These are phyloP conservation scores for Asterophora lycoperdoides DNA, from an alignment of 768 basidiomycete species.

Conservation along the genomic window DNA sequence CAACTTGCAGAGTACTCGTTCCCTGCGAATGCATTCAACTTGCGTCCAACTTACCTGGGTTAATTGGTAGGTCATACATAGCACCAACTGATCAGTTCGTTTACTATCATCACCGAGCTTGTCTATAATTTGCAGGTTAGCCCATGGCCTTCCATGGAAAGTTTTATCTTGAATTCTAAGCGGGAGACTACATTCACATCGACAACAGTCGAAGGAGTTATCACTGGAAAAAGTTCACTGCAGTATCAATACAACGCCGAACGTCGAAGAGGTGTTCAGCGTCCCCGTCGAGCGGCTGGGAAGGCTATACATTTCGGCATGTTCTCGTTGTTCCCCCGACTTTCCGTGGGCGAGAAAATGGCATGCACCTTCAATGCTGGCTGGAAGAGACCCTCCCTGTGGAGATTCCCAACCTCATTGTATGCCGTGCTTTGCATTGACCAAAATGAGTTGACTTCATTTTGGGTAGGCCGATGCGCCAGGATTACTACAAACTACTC, in stretches of 20 bases:
- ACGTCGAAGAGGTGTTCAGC: constrained; percentile 47
- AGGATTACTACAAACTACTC: constrained; percentile 31
- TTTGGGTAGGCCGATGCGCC: constrained; percentile 26
- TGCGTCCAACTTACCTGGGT: constrained; percentile 27
- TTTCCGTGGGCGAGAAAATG: constrained; percentile 52
- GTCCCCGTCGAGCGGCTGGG: constrained; percentile 44
- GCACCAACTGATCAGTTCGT: background rate
- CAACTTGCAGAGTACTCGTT: constrained; percentile 11
- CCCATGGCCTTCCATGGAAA: constrained; percentile 20
- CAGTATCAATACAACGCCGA: constrained; percentile 36
- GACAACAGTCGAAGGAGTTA: constrained; percentile 24
- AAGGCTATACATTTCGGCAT: constrained; percentile 48
- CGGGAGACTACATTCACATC: constrained; percentile 37
- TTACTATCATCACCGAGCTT: too few relatives aligned
- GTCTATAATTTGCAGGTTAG: background rate
- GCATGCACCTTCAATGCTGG: constrained; percentile 54
- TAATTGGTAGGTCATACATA: constrained; percentile 29
- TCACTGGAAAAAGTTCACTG: constrained; percentile 49
- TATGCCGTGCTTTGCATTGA: too few relatives aligned
- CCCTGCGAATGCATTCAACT: constrained; percentile 26
- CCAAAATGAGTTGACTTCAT: too few relatives aligned
- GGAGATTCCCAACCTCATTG: constrained; percentile 27
- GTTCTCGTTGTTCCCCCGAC: constrained; percentile 65
- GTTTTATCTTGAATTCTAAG: constrained; percentile 35
- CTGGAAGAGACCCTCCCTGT: constrained; percentile 39